phyloP scores from a whole-genome alignment of 2,329 filamentous ascomycete genomes.

The Phyllosticta capitalensis region DNA sequence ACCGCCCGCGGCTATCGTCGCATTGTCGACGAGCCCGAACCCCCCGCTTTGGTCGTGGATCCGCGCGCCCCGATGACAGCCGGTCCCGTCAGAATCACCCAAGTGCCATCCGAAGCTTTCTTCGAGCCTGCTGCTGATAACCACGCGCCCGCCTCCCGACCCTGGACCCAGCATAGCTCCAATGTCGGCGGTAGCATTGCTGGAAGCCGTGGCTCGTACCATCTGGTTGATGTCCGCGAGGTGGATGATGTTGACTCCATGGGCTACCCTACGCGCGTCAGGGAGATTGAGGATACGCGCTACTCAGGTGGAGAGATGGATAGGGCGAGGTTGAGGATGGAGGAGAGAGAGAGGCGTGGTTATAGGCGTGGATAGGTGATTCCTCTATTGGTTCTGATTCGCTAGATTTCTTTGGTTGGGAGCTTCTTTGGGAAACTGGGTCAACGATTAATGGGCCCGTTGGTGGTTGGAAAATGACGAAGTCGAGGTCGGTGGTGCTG shows the following conservation, averaged over 20 bases:
- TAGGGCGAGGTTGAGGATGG: neutral
- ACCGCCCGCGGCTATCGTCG: neutral
- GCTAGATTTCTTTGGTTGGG: neutral
- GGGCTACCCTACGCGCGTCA: neutral
- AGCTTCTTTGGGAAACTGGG: neutral
- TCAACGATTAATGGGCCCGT: neutral
- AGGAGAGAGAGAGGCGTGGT: neutral
- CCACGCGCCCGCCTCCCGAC: neutral
- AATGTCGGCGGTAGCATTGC: neutral
- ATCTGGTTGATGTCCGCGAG: slow-evolving; percentile 4
- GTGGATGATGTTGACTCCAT: neutral
- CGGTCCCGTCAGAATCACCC: neutral
- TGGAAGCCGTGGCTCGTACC: slow-evolving; percentile 1
- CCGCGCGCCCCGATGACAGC: neutral
- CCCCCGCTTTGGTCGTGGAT: neutral
- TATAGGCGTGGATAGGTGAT: neutral
- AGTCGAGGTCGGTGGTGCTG: neutral
- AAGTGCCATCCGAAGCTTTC: neutral
- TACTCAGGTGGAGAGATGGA: neutral
- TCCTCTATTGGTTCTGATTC: neutral
- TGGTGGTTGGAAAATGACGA: neutral
- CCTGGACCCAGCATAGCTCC: slow-evolving; percentile 1
- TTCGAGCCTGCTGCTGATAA: neutral
- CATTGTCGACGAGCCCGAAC: neutral
- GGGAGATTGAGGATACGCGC: slow-evolving; percentile 7